These are phyloP conservation scores for Termitomyces heimii DNA, from an alignment of 768 basidiomycete species.

Conservation along the genomic window DNA sequence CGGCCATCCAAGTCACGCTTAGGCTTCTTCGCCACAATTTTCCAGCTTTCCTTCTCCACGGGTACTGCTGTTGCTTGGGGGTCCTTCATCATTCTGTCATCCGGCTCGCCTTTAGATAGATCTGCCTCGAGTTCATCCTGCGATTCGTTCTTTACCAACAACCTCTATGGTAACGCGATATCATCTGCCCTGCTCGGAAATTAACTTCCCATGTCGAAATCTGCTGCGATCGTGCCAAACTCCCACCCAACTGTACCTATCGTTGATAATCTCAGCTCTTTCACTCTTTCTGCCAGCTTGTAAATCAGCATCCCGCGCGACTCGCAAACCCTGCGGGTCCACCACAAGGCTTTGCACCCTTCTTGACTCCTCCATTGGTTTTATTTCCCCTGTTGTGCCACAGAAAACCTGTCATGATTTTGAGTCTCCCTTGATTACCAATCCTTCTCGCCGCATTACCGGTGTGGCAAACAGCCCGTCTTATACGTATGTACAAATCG, in stretches of 20 bases:
- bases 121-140: constrained; percentile 2
- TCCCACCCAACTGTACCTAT: constrained; percentile 11
- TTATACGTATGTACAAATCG: not conserved
- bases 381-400: constrained; percentile 3
- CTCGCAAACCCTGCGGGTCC: not conserved
- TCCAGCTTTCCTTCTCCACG: not conserved
- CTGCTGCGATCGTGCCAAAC: constrained; percentile 9
- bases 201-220: constrained; percentile 24
- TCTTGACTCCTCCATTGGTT: constrained; percentile 5
- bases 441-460: not conserved
- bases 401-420: not conserved
- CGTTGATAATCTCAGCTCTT: constrained; percentile 7
- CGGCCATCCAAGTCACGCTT: not conserved
- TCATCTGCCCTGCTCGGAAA: constrained; percentile 23
- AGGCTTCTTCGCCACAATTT: constrained; percentile 6
- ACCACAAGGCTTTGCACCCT: constrained; percentile 4
- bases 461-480: not conserved
- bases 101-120: not conserved
- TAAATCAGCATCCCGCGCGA: not conserved
- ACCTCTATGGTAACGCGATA: not conserved
- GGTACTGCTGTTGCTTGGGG: not conserved
- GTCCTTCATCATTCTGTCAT: not conserved
- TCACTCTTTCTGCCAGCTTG: not conserved
- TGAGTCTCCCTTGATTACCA: constrained; percentile 3
- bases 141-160: not conserved